Evolutionary conservation across 352 stramenopile species (phyloP).

Genomic region (Pilasporangium apinafurcum): DNA sequence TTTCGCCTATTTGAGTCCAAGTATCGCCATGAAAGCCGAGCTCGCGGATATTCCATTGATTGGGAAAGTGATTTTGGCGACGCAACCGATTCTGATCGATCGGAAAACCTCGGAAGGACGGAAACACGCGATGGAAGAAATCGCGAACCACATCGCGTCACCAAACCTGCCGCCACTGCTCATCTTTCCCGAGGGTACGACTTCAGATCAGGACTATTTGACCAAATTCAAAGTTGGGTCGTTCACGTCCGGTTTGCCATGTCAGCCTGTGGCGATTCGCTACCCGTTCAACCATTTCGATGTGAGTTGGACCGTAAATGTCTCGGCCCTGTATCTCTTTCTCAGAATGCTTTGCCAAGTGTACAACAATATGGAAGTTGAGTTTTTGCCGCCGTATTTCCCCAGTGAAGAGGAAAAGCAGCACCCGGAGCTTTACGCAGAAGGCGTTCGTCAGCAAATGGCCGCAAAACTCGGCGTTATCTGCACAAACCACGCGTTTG

Average conservation of each 20-base stretch:
- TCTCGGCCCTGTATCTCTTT: slow-evolving; percentile 45
- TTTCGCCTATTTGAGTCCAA: slow-evolving; percentile 39
- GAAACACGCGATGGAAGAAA: slow-evolving; percentile 52
- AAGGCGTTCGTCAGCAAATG: slow-evolving; percentile 56
- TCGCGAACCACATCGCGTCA: slow-evolving; percentile 41
- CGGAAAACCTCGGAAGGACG: slow-evolving; percentile 37
- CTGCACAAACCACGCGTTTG: slow-evolving; percentile 72
- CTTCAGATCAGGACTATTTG: slow-evolving; percentile 56
- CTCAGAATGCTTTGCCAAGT: slow-evolving; percentile 66
- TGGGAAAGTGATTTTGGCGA: slow-evolving; percentile 48
- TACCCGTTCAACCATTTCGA: slow-evolving; percentile 74
- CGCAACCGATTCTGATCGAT: slow-evolving; percentile 62
- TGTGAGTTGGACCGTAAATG: slow-evolving; percentile 56
- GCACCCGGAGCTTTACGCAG: slow-evolving; percentile 44
- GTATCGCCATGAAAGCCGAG: slow-evolving; percentile 73
- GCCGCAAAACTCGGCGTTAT: slow-evolving; percentile 31
- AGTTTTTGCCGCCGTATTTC: slow-evolving; percentile 48
- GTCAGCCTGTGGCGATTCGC: slow-evolving; percentile 48
- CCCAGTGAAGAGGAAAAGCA: slow-evolving; percentile 30
- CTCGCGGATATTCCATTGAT: slow-evolving; percentile 47
- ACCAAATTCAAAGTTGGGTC: slow-evolving; percentile 76
- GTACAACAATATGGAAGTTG: slow-evolving; percentile 56
- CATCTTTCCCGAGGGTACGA: slow-evolving; percentile 72
- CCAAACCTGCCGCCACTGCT: slow-evolving; percentile 44
- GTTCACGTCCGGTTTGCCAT: slow-evolving; percentile 50